phyloP scores from a whole-genome alignment of 352 stramenopile genomes.

The Phytophthora boehmeriae region DNA sequence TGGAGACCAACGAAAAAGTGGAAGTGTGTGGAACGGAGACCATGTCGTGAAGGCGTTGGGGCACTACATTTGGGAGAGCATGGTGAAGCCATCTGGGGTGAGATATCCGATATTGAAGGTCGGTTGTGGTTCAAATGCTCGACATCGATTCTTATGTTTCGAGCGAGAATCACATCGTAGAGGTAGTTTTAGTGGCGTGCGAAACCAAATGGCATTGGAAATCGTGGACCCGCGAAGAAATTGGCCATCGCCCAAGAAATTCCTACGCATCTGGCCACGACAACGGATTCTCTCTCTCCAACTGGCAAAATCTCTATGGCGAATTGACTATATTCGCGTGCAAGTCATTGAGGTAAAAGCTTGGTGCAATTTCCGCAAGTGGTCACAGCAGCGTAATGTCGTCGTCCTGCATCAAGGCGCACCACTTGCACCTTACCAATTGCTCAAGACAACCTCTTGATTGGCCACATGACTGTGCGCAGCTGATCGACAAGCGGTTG shows the following conservation, averaged over 20 bases:
- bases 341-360: too few relatives aligned
- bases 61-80: background rate
- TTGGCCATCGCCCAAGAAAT: conserved; percentile 14
- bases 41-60: background rate
- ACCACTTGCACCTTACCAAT: too few relatives aligned
- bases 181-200: conserved; percentile 12
- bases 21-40: background rate
- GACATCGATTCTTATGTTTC: background rate
- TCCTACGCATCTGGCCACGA: conserved; percentile 18
- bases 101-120: background rate
- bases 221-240: background rate
- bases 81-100: background rate
- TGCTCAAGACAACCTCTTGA: too few relatives aligned
- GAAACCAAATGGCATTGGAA: conserved; percentile 1
- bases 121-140: background rate
- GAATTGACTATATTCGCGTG: too few relatives aligned
- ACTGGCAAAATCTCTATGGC: background rate
- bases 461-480: too few relatives aligned
- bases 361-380: too few relatives aligned
- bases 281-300: conserved; percentile 11
- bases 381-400: too few relatives aligned
- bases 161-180: conserved; percentile 6
- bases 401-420: too few relatives aligned
- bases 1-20: conserved; percentile 12
- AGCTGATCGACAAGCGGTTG: too few relatives aligned